Conservation (phyloP, 345 rosid species). For the Moringa oleifera region DNA sequence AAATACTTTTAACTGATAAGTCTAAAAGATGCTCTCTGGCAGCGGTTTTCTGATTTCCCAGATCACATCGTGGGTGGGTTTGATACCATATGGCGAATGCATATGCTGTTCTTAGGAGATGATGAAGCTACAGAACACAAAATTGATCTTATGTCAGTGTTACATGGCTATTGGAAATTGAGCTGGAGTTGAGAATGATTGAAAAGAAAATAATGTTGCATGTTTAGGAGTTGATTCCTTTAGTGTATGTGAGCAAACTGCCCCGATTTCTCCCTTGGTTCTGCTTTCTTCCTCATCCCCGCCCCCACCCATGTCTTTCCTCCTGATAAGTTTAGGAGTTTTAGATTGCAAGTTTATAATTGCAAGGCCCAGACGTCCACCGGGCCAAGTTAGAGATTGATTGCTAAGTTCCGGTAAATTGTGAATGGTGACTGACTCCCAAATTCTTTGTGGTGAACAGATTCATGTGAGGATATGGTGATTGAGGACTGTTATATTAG, state of each 20-base stretch:
- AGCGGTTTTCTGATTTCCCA: too few species aligned
- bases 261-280: background rate
- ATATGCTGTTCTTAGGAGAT: background rate
- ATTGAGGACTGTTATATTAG: constrained; percentile 96
- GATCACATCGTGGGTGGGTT: too few species aligned
- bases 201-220: background rate
- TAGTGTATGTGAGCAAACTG: constrained; percentile 1
- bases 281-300: background rate
- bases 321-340: too few species aligned
- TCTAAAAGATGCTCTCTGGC: background rate
- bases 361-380: too few species aligned
- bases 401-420: background rate
- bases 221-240: constrained; percentile 1
- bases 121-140: background rate
- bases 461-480: constrained; percentile 92
- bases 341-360: too few species aligned
- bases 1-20: too few species aligned
- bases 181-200: background rate
- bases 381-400: background rate
- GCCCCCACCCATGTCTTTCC: too few species aligned
- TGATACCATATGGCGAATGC: background rate
- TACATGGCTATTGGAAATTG: background rate
- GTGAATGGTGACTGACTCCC: background rate
- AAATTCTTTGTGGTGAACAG: constrained; percentile 29
- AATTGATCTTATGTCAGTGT: background rate